Evolutionary conservation across 257 asterid species (phyloP).

Genomic region (Paraleonurus japonicus): DNA sequence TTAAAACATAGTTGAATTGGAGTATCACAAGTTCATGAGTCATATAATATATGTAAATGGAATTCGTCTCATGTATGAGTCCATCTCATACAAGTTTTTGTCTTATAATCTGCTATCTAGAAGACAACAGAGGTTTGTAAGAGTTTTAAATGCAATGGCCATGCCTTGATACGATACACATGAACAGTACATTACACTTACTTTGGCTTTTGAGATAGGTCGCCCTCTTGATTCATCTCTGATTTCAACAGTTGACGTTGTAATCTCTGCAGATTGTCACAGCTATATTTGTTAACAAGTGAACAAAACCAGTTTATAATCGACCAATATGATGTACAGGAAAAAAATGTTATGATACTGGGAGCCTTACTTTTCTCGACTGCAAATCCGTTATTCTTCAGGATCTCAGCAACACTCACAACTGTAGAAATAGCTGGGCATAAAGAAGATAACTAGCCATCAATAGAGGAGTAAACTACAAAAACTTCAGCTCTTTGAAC

Average conservation of each 20-base stretch:
- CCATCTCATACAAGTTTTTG: too few species aligned
- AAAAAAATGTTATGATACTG: neutral
- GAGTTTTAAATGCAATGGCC: neutral
- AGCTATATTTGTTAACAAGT: neutral
- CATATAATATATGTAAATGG: too few species aligned
- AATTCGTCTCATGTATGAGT: too few species aligned
- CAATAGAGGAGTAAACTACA: neutral
- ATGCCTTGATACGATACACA: neutral
- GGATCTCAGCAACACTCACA: constrained; percentile 60
- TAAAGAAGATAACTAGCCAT: neutral
- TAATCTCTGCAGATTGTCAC: constrained; percentile 45
- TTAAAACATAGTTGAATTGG: too few species aligned
- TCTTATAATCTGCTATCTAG: too few species aligned
- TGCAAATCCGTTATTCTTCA: constrained; percentile 64
- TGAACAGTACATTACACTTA: constrained; percentile 26
- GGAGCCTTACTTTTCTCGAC: constrained; percentile 54
- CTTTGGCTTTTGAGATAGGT: constrained; percentile 63
- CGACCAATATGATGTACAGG: neutral
- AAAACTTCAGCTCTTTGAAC: neutral
- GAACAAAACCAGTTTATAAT: neutral
- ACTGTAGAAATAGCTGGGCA: constrained; percentile 64
- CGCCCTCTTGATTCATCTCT: constrained; percentile 62
- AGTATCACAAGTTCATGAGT: too few species aligned
- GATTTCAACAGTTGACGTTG: constrained; percentile 66
- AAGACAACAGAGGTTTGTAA: neutral